Conservation (phyloP, 345 rosid genomes). For the Moricandia arvensis region DNA sequence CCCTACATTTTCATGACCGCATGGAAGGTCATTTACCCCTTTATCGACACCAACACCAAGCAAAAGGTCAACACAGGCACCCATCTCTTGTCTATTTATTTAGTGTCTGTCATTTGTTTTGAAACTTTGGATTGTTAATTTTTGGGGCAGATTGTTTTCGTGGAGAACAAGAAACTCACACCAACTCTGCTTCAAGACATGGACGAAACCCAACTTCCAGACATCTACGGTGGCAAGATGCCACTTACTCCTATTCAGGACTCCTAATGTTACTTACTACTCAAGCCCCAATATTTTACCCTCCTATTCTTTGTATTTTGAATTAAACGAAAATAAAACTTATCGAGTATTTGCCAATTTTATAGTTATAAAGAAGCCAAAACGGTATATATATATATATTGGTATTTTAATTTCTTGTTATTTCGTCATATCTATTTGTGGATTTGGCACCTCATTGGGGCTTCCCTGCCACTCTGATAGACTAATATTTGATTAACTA, state of each 20-base stretch:
- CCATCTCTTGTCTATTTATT: background rate
- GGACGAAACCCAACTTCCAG: constrained; percentile 78
- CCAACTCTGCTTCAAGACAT: constrained; percentile 67
- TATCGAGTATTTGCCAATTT: background rate
- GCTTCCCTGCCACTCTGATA: background rate
- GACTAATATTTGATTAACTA: background rate
- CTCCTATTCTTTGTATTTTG: background rate
- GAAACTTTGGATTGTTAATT: background rate
- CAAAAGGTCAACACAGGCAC: constrained; percentile 44
- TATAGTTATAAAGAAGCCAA: background rate
- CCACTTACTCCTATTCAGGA: constrained; percentile 67
- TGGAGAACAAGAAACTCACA: constrained; percentile 67
- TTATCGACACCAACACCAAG: constrained; percentile 79
- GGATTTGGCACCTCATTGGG: background rate
- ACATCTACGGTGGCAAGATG: constrained; percentile 70
- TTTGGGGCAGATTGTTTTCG: constrained; percentile 63
- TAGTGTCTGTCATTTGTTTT: background rate
- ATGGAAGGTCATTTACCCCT: constrained; percentile 81
- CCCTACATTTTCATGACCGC: constrained; percentile 88
- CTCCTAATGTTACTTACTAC: constrained; percentile 28
- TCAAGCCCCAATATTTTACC: background rate
- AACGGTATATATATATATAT: background rate
- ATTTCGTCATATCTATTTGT: background rate
- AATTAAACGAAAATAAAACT: background rate
- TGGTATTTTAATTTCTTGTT: background rate